phyloP scores from a whole-genome alignment of 139 green algal genomes.

The Coelastrella sp. region DNA sequence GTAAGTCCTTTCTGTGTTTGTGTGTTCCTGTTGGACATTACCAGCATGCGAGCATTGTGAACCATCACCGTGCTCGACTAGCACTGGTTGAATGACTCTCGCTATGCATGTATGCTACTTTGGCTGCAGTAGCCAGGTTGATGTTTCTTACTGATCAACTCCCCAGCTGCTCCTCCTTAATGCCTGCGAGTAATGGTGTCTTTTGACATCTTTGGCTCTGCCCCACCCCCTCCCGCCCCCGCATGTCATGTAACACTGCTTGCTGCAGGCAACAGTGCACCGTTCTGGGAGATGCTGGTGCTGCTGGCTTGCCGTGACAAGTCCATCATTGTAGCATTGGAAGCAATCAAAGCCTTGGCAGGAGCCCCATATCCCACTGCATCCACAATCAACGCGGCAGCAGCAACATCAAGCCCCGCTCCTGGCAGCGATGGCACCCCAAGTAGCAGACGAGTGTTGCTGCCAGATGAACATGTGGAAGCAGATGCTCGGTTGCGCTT shows the following conservation, averaged over 20 bases:
- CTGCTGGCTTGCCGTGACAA: conserved; percentile 74
- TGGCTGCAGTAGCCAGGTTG: too few relatives aligned
- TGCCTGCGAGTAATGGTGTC: too few relatives aligned
- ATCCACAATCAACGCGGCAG: too few relatives aligned
- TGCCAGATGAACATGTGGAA: conserved; percentile 43
- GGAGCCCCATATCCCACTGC: conserved; percentile 49
- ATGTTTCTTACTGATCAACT: background rate
- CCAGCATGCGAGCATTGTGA: too few relatives aligned
- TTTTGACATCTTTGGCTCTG: too few relatives aligned
- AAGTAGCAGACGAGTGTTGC: background rate
- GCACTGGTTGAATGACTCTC: too few relatives aligned
- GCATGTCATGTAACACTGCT: too few relatives aligned
- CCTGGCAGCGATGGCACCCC: background rate
- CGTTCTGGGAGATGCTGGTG: conserved; percentile 78
- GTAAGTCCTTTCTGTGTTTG: too few relatives aligned
- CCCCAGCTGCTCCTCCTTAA: conserved; percentile 19
- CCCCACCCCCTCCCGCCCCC: too few relatives aligned
- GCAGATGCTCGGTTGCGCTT: background rate
- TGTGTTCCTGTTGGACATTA: too few relatives aligned
- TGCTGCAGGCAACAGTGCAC: conserved; percentile 40
- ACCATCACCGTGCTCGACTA: too few relatives aligned
- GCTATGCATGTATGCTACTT: too few relatives aligned
- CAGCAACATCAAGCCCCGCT: background rate
- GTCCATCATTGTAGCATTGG: conserved; percentile 74
- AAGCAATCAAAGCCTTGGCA: conserved; percentile 75